phyloP scores from a whole-genome alignment of 306 rosid genomes.

The Mucuna pruriens region DNA sequence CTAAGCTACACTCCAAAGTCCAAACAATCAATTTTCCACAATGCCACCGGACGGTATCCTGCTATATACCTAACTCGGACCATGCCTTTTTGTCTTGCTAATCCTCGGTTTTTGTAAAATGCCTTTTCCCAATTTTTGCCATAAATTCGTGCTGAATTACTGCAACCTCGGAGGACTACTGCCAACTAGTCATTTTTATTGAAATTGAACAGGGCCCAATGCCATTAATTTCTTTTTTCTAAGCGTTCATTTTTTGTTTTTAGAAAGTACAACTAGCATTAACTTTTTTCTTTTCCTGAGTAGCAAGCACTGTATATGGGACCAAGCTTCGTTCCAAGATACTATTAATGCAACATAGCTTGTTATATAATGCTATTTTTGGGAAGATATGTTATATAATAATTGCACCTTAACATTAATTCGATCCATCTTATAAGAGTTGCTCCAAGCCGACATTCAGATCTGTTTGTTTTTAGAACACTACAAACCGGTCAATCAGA shows the following conservation, averaged over 20 bases:
- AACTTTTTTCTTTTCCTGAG: neutral
- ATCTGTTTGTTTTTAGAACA: too few species aligned
- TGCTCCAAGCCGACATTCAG: neutral
- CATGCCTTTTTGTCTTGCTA: neutral
- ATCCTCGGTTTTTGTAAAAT: conserved; percentile 31
- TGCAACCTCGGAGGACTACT: neutral
- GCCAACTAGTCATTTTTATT: neutral
- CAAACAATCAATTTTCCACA: neutral
- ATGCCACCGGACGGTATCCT: neutral
- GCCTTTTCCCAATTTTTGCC: conserved; percentile 32
- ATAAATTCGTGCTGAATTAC: conserved; percentile 25
- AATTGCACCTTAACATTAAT: neutral
- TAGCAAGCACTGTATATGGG: neutral
- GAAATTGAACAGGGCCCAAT: neutral
- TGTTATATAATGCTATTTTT: too few species aligned
- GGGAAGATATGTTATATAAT: neutral
- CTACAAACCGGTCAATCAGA: neutral
- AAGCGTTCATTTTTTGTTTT: neutral
- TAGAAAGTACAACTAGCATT: neutral
- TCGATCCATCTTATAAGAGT: neutral
- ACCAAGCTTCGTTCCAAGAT: neutral
- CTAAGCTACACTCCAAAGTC: neutral
- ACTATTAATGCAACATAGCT: neutral
- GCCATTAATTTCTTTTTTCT: neutral
- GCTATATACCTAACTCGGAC: neutral